phyloP scores from a whole-genome alignment of 1,284 basidiomycete species.

The Moesziomyces parantarcticus region DNA sequence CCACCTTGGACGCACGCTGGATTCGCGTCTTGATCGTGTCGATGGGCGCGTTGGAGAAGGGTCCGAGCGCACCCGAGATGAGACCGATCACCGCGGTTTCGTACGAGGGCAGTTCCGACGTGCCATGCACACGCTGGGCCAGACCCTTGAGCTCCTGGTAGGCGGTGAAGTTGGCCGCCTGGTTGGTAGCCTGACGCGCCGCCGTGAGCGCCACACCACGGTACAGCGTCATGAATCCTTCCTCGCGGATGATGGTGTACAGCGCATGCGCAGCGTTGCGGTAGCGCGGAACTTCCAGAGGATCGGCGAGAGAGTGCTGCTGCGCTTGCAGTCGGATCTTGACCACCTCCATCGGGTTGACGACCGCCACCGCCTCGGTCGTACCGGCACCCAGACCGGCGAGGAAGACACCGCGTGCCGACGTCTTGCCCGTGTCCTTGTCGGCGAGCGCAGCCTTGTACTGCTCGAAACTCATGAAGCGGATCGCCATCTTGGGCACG shows the following conservation, averaged over 20 bases:
- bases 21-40: conserved; percentile 91
- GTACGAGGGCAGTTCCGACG: conserved; percentile 80
- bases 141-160: conserved; percentile 95
- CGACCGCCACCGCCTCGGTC: conserved; percentile 86
- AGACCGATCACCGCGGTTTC: conserved; percentile 89
- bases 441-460: conserved; percentile 89
- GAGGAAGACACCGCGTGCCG: conserved; percentile 78
- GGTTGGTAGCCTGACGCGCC: conserved; percentile 95
- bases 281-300: conserved; percentile 91
- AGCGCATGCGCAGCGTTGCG: conserved; percentile 96
- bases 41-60: conserved; percentile 93
- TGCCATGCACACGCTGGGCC: conserved; percentile 77
- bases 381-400: conserved; percentile 93
- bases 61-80: conserved; percentile 96
- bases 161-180: conserved; percentile 97
- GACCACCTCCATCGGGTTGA: conserved; percentile 99
- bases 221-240: conserved; percentile 87
- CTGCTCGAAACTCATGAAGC: conserved; percentile 95
- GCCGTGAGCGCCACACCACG: conserved; percentile 92
- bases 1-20: conserved; percentile 83
- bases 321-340: conserved; percentile 99
- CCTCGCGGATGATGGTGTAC: conserved; percentile 93
- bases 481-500: conserved; percentile 99
- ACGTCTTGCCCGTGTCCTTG: conserved; percentile 79
- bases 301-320: conserved; percentile 96